A percentile compares a stretch with the other conserved stretches of the same genome.
These are phyloP conservation scores for Sparassis latifolia DNA, from an alignment of 1,284 basidiomycete species.

Conservation along the genomic window DNA sequence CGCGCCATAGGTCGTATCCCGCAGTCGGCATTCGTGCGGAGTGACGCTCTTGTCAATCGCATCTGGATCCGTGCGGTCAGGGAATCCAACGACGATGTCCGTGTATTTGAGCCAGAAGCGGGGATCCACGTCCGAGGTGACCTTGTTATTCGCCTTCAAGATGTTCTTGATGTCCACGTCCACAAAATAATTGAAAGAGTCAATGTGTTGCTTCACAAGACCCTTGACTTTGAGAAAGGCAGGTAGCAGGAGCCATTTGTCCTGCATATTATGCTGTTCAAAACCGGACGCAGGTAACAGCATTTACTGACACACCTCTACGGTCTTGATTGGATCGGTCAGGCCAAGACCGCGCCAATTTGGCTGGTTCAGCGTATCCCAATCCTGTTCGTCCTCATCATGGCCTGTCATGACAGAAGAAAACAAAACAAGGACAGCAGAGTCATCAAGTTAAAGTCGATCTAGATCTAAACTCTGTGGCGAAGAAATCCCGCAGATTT, in stretches of 20 bases:
- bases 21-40: conserved; percentile 95
- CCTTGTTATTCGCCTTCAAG: conserved; percentile 87
- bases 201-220: conserved; percentile 99
- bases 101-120: conserved; percentile 97
- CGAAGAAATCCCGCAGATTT: too few species aligned
- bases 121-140: conserved; percentile 96
- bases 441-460: background rate
- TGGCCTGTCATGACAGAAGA: conserved; percentile 4
- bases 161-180: conserved; percentile 97
- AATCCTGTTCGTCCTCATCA: conserved; percentile 43
- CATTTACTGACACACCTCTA: conserved; percentile 50
- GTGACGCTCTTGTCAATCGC: conserved; percentile 83
- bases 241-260: conserved; percentile 95
- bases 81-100: conserved; percentile 90
- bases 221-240: conserved; percentile 96
- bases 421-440: background rate
- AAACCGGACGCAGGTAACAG: background rate
- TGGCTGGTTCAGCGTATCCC: conserved; percentile 50
- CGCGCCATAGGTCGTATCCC: conserved; percentile 94
- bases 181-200: conserved; percentile 99
- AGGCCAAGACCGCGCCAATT: conserved; percentile 70
- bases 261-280: conserved; percentile 39
- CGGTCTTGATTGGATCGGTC: conserved; percentile 72
- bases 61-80: conserved; percentile 82
- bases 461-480: too few species aligned